These are phyloP conservation scores for Ganoderma leucocontextum DNA, from an alignment of 1,284 basidiomycete genomes.

Conservation along the genomic window DNA sequence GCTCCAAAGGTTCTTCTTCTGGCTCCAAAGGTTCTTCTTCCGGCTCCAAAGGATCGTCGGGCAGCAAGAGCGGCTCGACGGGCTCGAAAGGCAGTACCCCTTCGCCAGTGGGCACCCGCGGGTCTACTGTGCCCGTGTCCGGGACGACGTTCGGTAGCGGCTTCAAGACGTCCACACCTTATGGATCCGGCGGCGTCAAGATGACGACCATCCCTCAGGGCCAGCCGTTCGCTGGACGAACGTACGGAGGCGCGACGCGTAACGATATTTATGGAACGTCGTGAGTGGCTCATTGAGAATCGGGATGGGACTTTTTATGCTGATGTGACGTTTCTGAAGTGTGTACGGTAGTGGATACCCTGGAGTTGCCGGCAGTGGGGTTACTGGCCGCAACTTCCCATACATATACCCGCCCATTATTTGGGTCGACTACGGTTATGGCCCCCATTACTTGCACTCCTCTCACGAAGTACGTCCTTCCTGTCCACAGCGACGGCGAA, in stretches of 20 bases:
- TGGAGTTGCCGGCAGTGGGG: conserved; percentile 49
- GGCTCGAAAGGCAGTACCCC: conserved; percentile 30
- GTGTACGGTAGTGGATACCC: conserved; percentile 70
- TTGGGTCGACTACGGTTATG: conserved; percentile 52
- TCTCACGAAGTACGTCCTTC: conserved; percentile 43
- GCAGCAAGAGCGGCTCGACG: conserved; percentile 29
- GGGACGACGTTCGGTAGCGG: conserved; percentile 37
- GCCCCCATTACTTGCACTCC: conserved; percentile 52
- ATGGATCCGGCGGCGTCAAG: conserved; percentile 48
- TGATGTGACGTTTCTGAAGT: conserved; percentile 39
- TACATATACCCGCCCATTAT: conserved; percentile 68
- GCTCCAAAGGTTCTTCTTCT: conserved; percentile 28
- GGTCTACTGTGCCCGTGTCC: conserved; percentile 37
- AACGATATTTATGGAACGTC: conserved; percentile 48
- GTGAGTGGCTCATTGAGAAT: conserved; percentile 38
- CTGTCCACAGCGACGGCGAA: no score
- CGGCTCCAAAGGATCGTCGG: conserved; percentile 30
- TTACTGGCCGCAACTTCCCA: conserved; percentile 57
- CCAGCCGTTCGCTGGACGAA: conserved; percentile 51
- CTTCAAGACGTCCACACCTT: conserved; percentile 39
- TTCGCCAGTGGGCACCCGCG: conserved; percentile 13
- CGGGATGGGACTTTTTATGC: not conserved
- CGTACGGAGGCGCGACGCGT: conserved; percentile 51
- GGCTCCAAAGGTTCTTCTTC: conserved; percentile 33
- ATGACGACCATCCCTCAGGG: conserved; percentile 49